Evolutionary conservation across 2,329 filamentous ascomycete species (phyloP).

Genomic region (Chaetothyriales sp.): DNA sequence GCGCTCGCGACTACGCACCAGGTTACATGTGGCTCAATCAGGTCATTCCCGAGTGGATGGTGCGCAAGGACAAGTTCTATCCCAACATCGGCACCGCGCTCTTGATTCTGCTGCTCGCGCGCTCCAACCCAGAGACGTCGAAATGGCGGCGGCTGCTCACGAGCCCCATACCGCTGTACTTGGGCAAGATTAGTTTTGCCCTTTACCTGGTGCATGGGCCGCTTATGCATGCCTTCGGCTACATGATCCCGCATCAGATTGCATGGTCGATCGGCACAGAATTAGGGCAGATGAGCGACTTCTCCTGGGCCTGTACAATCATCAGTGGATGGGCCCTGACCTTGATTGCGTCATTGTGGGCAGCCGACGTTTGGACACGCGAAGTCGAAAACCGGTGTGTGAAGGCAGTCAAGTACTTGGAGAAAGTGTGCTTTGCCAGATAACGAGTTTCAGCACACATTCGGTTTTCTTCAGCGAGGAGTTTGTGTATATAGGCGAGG

Average conservation of each 20-base stretch:
- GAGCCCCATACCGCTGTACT: slow-evolving; percentile 29
- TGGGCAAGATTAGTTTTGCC: slow-evolving; percentile 35
- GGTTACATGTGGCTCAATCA: slow-evolving; percentile 30
- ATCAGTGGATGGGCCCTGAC: slow-evolving; percentile 30
- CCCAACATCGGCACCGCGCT: slow-evolving; percentile 30
- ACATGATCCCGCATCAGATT: slow-evolving; percentile 23
- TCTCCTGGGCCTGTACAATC: slow-evolving; percentile 27
- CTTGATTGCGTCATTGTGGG: slow-evolving; percentile 36
- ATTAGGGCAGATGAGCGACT: slow-evolving; percentile 18
- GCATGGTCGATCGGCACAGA: slow-evolving; percentile 28
- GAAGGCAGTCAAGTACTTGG: slow-evolving; percentile 15
- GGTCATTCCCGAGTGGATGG: slow-evolving; percentile 24
- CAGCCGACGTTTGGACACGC: slow-evolving; percentile 37
- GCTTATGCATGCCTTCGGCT: slow-evolving; percentile 30
- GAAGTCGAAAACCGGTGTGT: slow-evolving; percentile 17
- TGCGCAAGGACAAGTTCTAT: slow-evolving; percentile 25
- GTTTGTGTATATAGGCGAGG: background rate
- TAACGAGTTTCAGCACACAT: background rate
- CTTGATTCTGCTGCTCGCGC: slow-evolving; percentile 31
- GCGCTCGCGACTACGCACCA: slow-evolving; percentile 26
- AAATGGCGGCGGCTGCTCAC: slow-evolving; percentile 28
- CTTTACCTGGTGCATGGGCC: slow-evolving; percentile 37
- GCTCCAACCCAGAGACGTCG: slow-evolving; percentile 25
- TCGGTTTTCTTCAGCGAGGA: background rate
- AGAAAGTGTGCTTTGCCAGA: slow-evolving; percentile 10